Base-by-base conservation (phyloP, 345 rosid genomes). In the Camelina neglecta region DNA sequence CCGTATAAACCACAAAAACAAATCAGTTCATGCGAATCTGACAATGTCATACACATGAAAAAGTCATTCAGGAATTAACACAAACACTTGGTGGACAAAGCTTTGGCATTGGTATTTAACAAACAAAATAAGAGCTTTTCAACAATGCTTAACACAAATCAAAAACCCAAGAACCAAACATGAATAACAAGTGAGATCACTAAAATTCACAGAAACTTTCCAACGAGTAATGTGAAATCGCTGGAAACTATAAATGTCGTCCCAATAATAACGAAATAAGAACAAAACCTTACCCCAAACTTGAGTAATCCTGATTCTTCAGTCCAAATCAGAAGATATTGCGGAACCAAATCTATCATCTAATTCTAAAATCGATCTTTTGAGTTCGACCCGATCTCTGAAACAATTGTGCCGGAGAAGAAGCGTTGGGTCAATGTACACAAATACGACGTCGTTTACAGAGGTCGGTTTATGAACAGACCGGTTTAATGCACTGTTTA, bases 81-180 rank as follows among this genome's bases (percentile, higher is more conserved):
- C 81, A 45, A 78, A 72, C 77, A 78, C 45, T 5, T 78, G 65
- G 77, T 72, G 73, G 23, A 15, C 76, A 71, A 54, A 36, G 36
- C 9, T 48, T 31, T 38, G n/a, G 26, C 21, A 42, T 54, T 64
- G 38, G 15, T 39, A 49, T 45, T 29, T 7, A 18, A 6, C 18
- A 48, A 2, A 13, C 2, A 47, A 18, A 33, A 20, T 1, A 0
- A 1, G 20, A 56, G 21, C 1, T 29, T 74, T 44, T 7, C 55
- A 54, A 20, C 5, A 42, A 2, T 65, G 26, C 55, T 11, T 13
- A 20, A 20, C 7, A 33, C 15, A 31, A 24, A 51, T 18, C 39
- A 35, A 4, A 1, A 77, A 48, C 12, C 63, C 13, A 45, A 55
- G 12, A 36, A 41, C 0, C 3, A 7, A 24, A 71, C 60, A 64